Base-by-base conservation (phyloP, 2,329 filamentous ascomycete genomes). In the Byssothecium circinans region DNA sequence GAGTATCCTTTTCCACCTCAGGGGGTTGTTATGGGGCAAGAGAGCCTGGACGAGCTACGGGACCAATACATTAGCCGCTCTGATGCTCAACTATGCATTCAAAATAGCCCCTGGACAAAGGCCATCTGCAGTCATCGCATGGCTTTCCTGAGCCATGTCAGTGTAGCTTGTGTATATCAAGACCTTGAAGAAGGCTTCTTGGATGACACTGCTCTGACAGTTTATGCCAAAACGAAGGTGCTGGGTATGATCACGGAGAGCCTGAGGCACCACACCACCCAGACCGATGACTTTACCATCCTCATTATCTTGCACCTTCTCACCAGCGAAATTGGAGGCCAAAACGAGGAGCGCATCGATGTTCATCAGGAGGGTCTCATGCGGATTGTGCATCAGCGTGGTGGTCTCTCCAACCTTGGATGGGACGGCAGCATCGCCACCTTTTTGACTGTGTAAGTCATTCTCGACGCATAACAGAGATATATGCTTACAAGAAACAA, bases 131-230 rank as follows among this genome's bases (percentile, higher is more conserved):
- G 52, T 37, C 60, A 58, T 25, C 58, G 43, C 22, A 59, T 67
- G 44, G 65, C 64, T 2, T 65, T 69, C 23, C 57, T 70, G n/a
- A 64, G 65, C 30, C 65, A 69, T 42, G 58, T 68, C 33, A 64
- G 60, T 47, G 57, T 58, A n/a, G 43, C 57, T n/a, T 64, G 64
- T 43, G 63, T 68, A 17, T 70, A 62, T 46, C 58, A 65, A 44
- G 67, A 70, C 41, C 45, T 67, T 12, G 43, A 48, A 10, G 61
- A 68, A 33, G 61, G 63, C 4, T 45, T 60, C 7, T 25, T 64
- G 19, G 54, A 64, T 25, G 67, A 70, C 37, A 65, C 57, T 41
- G 47, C 54, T 7, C 57, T 66, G 25, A 70, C 65, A 7, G 58
- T 67, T 27, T 61, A 59, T 45, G 65, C 60, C n/a, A 68, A 68